phyloP scores from a whole-genome alignment of 2,329 filamentous ascomycete species.

The Diaporthe ilicicola region DNA sequence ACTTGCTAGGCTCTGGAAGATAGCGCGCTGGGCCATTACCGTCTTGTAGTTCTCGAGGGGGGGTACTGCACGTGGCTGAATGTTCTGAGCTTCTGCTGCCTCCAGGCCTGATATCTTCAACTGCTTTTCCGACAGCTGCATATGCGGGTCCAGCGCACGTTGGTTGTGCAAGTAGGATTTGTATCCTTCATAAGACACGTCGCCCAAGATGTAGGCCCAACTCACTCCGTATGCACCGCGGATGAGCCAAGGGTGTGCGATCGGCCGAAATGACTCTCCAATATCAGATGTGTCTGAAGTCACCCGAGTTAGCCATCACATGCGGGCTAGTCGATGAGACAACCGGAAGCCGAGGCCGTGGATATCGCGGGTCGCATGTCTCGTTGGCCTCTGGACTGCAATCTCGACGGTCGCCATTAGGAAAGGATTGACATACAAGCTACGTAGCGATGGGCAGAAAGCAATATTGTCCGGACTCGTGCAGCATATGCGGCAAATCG shows the following conservation, averaged over 20 bases:
- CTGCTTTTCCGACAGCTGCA: slow-evolving; percentile 61
- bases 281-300: slow-evolving; percentile 78
- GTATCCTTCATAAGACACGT: slow-evolving; percentile 93
- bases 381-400: background rate
- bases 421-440: slow-evolving; percentile 66
- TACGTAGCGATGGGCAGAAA: slow-evolving; percentile 93
- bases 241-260: slow-evolving; percentile 87
- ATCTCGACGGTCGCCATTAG: no score
- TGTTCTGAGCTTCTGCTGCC: slow-evolving; percentile 37
- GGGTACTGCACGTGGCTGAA: slow-evolving; percentile 56
- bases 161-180: slow-evolving; percentile 93
- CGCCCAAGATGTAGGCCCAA: slow-evolving; percentile 91
- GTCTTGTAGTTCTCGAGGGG: slow-evolving; percentile 89
- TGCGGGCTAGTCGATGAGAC: background rate
- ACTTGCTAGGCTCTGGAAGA: slow-evolving; percentile 90
- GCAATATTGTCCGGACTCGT: slow-evolving; percentile 84
- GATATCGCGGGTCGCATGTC: background rate
- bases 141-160: slow-evolving; percentile 72
- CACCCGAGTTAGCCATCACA: background rate
- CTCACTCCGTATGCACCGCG: slow-evolving; percentile 87
- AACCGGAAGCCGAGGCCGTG: background rate
- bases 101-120: slow-evolving; percentile 58
- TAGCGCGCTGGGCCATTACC: slow-evolving; percentile 88
- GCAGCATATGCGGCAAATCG: slow-evolving; percentile 94
- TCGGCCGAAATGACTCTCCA: slow-evolving; percentile 92